phyloP scores from a whole-genome alignment of 1,284 basidiomycete genomes.

The Ganoderma sinense region DNA sequence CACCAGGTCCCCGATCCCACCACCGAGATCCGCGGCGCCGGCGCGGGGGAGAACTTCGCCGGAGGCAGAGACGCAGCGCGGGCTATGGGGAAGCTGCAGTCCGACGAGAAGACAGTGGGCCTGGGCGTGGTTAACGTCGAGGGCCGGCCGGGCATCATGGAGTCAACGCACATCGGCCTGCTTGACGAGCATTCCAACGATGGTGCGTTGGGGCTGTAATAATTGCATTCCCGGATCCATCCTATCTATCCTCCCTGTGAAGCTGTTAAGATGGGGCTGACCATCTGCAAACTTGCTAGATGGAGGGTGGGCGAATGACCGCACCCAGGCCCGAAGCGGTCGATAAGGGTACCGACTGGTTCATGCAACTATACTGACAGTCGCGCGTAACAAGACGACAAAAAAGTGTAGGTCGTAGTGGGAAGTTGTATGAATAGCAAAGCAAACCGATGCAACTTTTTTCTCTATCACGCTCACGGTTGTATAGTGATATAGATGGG shows the following conservation, averaged over 20 bases:
- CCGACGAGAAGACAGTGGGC: constrained; percentile 43
- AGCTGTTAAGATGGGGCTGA: too few species aligned
- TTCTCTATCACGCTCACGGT: too few species aligned
- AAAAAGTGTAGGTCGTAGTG: neutral
- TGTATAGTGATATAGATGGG: too few species aligned
- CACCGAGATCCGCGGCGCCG: constrained; percentile 46
- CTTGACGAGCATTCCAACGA: constrained; percentile 54
- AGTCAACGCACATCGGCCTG: constrained; percentile 58
- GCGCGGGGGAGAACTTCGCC: constrained; percentile 48
- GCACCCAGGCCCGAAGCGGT: constrained; percentile 8
- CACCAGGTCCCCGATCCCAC: constrained; percentile 51
- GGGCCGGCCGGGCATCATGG: constrained; percentile 61
- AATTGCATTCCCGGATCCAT: neutral
- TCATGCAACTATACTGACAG: neutral
- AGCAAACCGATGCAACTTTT: too few species aligned
- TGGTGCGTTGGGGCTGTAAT: constrained; percentile 35
- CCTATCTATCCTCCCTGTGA: neutral
- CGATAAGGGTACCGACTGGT: neutral
- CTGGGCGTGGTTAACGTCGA: constrained; percentile 59
- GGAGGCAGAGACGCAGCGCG: constrained; percentile 47
- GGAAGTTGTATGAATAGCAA: too few species aligned
- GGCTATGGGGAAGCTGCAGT: constrained; percentile 39
- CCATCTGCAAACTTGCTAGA: constrained; percentile 35
- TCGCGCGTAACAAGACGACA: neutral
- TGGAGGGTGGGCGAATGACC: constrained; percentile 52